These are phyloP conservation scores for Fusarium mangiferae DNA, from an alignment of 2,329 filamentous ascomycete genomes.

Conservation along the genomic window DNA sequence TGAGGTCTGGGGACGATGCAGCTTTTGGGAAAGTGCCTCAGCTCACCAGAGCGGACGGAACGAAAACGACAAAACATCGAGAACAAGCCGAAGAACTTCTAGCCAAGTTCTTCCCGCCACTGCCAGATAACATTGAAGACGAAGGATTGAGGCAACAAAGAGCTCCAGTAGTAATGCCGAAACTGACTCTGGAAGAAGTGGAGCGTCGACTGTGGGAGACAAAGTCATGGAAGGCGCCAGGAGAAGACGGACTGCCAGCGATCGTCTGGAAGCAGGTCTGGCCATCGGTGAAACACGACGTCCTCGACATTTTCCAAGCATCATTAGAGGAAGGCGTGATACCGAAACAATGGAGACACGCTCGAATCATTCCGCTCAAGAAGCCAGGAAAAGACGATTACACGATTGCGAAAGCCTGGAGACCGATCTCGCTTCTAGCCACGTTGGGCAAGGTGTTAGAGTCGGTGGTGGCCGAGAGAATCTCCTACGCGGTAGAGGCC, in stretches of 20 bases:
- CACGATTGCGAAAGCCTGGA: too few relatives aligned
- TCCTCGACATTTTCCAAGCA: too few relatives aligned
- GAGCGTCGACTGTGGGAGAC: background rate
- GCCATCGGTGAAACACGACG: too few relatives aligned
- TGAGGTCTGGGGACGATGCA: background rate
- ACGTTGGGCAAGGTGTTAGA: too few relatives aligned
- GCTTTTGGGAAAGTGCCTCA: background rate
- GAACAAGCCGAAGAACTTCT: background rate
- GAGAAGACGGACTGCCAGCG: background rate
- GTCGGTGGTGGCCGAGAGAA: too few relatives aligned
- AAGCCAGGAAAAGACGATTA: too few relatives aligned
- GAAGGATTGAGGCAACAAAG: background rate
- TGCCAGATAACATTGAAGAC: background rate
- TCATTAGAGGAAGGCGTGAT: too few relatives aligned
- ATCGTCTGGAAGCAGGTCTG: too few relatives aligned
- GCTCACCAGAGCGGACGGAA: background rate
- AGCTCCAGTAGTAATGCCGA: background rate
- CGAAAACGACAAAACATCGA: background rate
- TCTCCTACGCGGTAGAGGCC: too few relatives aligned
- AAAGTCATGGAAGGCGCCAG: background rate
- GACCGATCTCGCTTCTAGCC: too few relatives aligned
- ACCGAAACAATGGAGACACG: too few relatives aligned
- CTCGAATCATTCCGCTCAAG: too few relatives aligned
- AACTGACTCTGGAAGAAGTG: background rate
- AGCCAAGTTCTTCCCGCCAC: background rate